Percentiles rank a stretch among this genome's conserved stretches.
Conservation (phyloP, 495 filamentous ascomycete genomes). For the Physcia stellaris region DNA sequence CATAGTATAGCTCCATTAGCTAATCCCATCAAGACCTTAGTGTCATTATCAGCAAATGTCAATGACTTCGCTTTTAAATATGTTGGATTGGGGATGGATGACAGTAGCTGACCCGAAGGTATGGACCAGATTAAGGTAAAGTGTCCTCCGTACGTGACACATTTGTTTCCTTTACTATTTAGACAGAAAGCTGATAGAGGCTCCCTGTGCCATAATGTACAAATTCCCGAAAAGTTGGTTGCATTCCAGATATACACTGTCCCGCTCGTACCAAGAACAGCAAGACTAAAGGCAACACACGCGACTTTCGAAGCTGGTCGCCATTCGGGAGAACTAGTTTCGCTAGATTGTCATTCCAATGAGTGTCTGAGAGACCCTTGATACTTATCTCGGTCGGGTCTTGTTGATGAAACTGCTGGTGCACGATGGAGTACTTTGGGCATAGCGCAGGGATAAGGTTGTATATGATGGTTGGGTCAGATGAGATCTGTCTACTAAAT, state of each 20-base stretch:
- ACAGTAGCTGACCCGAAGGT: conserved; percentile 3
- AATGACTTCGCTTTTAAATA: conserved; percentile 8
- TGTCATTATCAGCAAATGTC: conserved; percentile 7
- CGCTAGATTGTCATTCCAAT: conserved; percentile 19
- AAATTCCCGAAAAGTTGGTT: conserved; percentile 8
- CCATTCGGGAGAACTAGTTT: conserved; percentile 7
- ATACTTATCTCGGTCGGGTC: conserved; percentile 4
- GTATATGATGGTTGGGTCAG: conserved; percentile 23
- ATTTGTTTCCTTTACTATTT: conserved; percentile 4
- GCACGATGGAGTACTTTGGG: conserved; percentile 16
- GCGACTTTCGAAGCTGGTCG: conserved; percentile 6
- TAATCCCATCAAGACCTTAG: conserved; percentile 6
- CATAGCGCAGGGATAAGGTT: conserved; percentile 25
- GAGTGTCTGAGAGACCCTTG: conserved; percentile 6
- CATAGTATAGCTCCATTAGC: conserved; percentile 4
- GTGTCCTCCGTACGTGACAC: conserved; percentile 11
- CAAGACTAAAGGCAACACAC: conserved; percentile 8
- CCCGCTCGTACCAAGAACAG: conserved; percentile 12
- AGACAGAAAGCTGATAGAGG: conserved; percentile 8
- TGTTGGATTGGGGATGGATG: conserved; percentile 5
- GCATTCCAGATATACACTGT: conserved; percentile 12
- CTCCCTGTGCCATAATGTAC: conserved; percentile 10
- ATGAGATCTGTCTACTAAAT: conserved; percentile 19
- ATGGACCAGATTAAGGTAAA: conserved; percentile 12
- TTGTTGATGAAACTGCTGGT: conserved; percentile 9